A percentile compares a stretch with the other conserved stretches of the same genome.
These are phyloP conservation scores for Bacterosira constricta DNA, from an alignment of 108 stramenopile genomes.

Conservation along the genomic window DNA sequence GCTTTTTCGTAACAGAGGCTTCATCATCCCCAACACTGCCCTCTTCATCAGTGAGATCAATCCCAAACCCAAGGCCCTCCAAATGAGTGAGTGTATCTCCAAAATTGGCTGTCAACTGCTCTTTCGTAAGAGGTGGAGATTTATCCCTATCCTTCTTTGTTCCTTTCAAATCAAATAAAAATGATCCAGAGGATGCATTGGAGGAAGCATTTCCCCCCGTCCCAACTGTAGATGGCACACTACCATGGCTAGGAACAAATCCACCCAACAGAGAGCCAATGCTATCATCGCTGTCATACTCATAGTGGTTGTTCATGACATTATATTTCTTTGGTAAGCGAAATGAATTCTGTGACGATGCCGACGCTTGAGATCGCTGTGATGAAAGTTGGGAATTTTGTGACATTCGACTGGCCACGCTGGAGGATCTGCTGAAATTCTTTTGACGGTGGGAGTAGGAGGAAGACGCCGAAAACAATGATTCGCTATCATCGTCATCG, in stretches of 20 bases:
- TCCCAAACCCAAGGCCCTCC: conserved; percentile 14
- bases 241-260: neutral
- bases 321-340: neutral
- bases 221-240: neutral
- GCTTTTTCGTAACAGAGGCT: neutral
- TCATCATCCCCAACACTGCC: neutral
- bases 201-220: neutral
- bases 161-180: neutral
- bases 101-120: conserved; percentile 17
- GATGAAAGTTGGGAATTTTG: neutral
- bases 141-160: neutral
- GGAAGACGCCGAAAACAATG: conserved; percentile 6
- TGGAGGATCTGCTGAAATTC: neutral
- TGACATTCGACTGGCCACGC: conserved; percentile 3
- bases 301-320: neutral
- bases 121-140: no score
- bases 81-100: conserved; percentile 17
- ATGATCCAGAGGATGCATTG: neutral
- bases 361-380: neutral
- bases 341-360: neutral
- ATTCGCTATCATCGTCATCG: conserved; percentile 13
- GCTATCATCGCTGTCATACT: conserved; percentile 24
- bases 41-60: conserved; percentile 1
- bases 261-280: conserved; percentile 19
- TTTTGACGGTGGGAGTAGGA: conserved; percentile 10